Conservation (phyloP, 371 early-diverging fungal genomes). For the Mucor plumbeus region DNA sequence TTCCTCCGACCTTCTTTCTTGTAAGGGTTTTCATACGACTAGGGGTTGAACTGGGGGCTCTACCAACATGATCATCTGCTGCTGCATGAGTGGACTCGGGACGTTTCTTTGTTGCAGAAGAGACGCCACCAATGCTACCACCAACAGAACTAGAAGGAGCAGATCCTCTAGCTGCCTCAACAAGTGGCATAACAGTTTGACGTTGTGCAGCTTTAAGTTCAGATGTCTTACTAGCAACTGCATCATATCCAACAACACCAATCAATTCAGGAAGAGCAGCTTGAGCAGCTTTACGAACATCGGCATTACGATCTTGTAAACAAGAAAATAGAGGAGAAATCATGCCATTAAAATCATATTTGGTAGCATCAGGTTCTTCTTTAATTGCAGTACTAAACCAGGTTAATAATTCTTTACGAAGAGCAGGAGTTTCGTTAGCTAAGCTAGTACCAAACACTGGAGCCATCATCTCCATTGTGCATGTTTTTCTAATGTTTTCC, state of each 20-base stretch:
- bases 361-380: conserved; percentile 31
- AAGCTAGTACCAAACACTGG: conserved; percentile 69
- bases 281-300: conserved; percentile 89
- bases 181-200: conserved; percentile 67
- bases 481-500: conserved; percentile 69
- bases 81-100: conserved; percentile 12
- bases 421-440: conserved; percentile 73
- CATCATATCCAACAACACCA: conserved; percentile 64
- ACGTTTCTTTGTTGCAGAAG: conserved; percentile 13
- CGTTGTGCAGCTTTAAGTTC: conserved; percentile 75
- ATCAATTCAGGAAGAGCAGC: conserved; percentile 68
- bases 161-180: conserved; percentile 69
- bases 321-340: conserved; percentile 77
- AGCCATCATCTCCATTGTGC: conserved; percentile 73
- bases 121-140: not conserved
- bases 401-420: conserved; percentile 86
- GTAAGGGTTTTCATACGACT: conserved; percentile 28
- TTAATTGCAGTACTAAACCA: conserved; percentile 73
- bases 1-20: conserved; percentile 25
- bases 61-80: conserved; percentile 10
- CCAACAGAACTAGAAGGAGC: conserved; percentile 11
- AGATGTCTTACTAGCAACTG: conserved; percentile 60
- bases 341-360: conserved; percentile 68
- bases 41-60: conserved; percentile 9
- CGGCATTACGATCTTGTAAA: conserved; percentile 86